Evolutionary conservation across 768 basidiomycete genomes (phyloP).

Genomic region (Suillus sp.): DNA sequence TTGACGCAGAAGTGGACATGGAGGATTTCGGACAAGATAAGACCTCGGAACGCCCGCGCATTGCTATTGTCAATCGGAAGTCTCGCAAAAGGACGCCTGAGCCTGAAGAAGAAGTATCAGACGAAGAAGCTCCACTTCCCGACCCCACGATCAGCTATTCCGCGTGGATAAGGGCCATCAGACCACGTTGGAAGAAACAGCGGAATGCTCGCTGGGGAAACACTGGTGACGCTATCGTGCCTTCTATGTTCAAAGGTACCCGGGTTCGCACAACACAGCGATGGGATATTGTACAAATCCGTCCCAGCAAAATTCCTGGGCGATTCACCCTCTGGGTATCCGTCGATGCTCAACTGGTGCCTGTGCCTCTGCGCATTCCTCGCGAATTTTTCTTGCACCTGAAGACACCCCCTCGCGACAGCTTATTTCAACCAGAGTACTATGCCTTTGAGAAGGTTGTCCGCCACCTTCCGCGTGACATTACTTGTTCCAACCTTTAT

Average conservation of each 20-base stretch:
- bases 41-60: constrained; percentile 38
- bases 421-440: constrained; percentile 64
- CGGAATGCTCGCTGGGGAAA: constrained; percentile 50
- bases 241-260: constrained; percentile 73
- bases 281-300: constrained; percentile 95
- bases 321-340: constrained; percentile 89
- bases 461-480: constrained; percentile 77
- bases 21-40: constrained; percentile 53
- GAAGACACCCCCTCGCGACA: constrained; percentile 65
- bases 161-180: constrained; percentile 77
- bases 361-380: constrained; percentile 81
- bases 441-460: constrained; percentile 76
- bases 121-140: constrained; percentile 47
- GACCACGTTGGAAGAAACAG: constrained; percentile 72
- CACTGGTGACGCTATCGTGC: constrained; percentile 47
- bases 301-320: constrained; percentile 72
- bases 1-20: constrained; percentile 47
- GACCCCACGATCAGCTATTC: constrained; percentile 67
- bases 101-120: constrained; percentile 33
- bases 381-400: constrained; percentile 94
- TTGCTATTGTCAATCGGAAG: constrained; percentile 59
- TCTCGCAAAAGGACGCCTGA: constrained; percentile 46
- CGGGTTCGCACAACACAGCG: constrained; percentile 60
- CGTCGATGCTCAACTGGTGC: constrained; percentile 75
- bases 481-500: constrained; percentile 78